These are phyloP conservation scores for Plasmodium knowlesi DNA, from an alignment of 169 alveolate species.

Conservation along the genomic window DNA sequence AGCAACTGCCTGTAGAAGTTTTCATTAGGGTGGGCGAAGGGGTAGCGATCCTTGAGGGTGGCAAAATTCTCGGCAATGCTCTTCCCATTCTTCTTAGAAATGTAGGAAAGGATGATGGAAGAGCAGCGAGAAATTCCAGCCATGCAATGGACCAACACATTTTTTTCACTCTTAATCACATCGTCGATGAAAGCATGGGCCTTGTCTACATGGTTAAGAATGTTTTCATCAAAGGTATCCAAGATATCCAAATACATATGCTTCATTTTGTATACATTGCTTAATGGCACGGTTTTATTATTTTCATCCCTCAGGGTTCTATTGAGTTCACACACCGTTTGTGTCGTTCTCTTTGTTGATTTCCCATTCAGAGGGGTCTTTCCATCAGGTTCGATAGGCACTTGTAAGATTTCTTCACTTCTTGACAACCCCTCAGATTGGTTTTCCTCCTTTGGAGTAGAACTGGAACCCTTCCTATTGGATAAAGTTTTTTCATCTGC, in stretches of 20 bases:
- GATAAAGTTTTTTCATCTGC: neutral
- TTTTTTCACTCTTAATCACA: slow-evolving; percentile 5
- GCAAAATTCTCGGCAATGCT: slow-evolving; percentile 18
- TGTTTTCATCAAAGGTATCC: slow-evolving; percentile 62
- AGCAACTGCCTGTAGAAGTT: slow-evolving; percentile 57
- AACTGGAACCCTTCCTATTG: neutral
- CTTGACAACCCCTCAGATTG: neutral
- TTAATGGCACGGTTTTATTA: neutral
- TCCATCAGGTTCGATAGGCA: neutral
- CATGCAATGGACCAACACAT: slow-evolving; percentile 65
- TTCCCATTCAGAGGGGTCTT: neutral
- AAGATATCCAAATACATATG: slow-evolving; percentile 57
- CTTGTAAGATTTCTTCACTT: neutral
- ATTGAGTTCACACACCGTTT: slow-evolving; percentile 46
- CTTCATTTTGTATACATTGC: slow-evolving; percentile 47
- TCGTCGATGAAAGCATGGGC: slow-evolving; percentile 69
- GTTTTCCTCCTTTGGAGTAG: neutral
- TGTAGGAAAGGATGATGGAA: slow-evolving; percentile 49
- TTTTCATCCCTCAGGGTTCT: neutral
- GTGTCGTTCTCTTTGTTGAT: neutral
- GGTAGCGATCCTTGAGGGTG: slow-evolving; percentile 14
- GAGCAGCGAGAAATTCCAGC: slow-evolving; percentile 73
- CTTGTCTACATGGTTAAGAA: slow-evolving; percentile 10
- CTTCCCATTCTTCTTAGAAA: slow-evolving; percentile 49
- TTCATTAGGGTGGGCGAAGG: slow-evolving; percentile 69